Evolutionary conservation across 192 early-diverging fungal species (phyloP).

Genomic region (Pilobolus umbonatus): DNA sequence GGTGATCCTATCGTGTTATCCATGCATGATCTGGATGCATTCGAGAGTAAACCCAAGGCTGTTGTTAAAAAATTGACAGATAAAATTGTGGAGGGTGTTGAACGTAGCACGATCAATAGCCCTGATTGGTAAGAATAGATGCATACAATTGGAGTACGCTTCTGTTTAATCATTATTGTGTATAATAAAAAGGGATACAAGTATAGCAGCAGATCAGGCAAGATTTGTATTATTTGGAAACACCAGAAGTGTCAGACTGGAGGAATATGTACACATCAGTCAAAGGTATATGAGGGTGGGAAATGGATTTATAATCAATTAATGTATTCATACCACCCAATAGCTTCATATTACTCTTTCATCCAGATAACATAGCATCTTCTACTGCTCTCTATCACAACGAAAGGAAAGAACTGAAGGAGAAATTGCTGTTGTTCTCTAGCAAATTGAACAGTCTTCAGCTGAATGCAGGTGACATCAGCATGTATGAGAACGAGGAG

Average conservation of each 20-base stretch:
- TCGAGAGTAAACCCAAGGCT: conserved; percentile 28
- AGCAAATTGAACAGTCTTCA: conserved; percentile 21
- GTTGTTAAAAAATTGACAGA: conserved; percentile 41
- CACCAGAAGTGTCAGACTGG: conserved; percentile 26
- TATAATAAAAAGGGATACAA: conserved; percentile 45
- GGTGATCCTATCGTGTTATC: conserved; percentile 35
- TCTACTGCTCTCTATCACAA: background rate
- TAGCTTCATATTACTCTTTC: conserved; percentile 27
- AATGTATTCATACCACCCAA: background rate
- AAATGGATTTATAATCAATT: background rate
- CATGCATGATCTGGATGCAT: conserved; percentile 28
- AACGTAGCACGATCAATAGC: conserved; percentile 43
- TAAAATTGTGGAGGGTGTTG: conserved; percentile 32
- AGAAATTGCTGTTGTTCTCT: conserved; percentile 25
- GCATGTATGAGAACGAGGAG: conserved; percentile 34
- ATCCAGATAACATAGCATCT: conserved; percentile 8
- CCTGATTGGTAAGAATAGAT: conserved; percentile 37
- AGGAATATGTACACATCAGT: conserved; percentile 39
- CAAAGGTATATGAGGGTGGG: conserved; percentile 33
- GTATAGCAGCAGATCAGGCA: conserved; percentile 34
- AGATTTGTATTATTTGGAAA: conserved; percentile 38
- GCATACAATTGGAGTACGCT: background rate
- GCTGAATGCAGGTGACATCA: conserved; percentile 34
- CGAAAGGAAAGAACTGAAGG: conserved; percentile 23
- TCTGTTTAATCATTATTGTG: background rate